phyloP scores from a whole-genome alignment of 2,329 filamentous ascomycete species.

The Cercospora zeina region DNA sequence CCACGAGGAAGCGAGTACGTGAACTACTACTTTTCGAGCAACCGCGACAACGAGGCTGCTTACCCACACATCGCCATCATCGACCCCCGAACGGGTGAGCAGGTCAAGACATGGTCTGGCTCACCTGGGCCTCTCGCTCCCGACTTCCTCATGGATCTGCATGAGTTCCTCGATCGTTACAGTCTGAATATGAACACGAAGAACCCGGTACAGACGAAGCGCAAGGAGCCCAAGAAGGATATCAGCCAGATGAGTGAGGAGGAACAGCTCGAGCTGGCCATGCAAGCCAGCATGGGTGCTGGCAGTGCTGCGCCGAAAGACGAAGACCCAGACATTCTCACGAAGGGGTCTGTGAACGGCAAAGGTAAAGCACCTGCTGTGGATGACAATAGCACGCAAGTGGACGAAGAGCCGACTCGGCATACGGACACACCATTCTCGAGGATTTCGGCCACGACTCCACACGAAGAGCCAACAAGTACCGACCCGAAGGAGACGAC shows the following conservation, averaged over 20 bases:
- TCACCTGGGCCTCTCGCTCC: slow-evolving; percentile 70
- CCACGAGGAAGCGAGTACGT: slow-evolving; percentile 75
- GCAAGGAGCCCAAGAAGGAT: slow-evolving; percentile 66
- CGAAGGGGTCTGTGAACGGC: slow-evolving; percentile 57
- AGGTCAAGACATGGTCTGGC: slow-evolving; percentile 94
- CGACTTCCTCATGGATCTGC: slow-evolving; percentile 87
- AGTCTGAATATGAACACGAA: slow-evolving; percentile 84
- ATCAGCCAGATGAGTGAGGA: slow-evolving; percentile 92
- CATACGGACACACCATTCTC: slow-evolving; percentile 56
- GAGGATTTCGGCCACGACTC: slow-evolving; percentile 67
- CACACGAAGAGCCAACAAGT: slow-evolving; percentile 73
- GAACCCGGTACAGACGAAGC: slow-evolving; percentile 83
- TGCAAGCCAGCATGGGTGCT: slow-evolving; percentile 79
- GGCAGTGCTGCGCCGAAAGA: slow-evolving; percentile 55
- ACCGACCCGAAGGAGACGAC: slow-evolving; percentile 69
- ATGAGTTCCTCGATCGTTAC: slow-evolving; percentile 96
- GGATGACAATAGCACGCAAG: slow-evolving; percentile 26
- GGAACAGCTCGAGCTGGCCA: slow-evolving; percentile 91
- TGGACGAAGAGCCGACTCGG: slow-evolving; percentile 20
- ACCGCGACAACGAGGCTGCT: slow-evolving; percentile 77
- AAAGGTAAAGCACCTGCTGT: slow-evolving; percentile 57
- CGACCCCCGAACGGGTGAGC: slow-evolving; percentile 91
- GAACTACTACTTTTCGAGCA: slow-evolving; percentile 78
- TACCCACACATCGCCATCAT: slow-evolving; percentile 96
- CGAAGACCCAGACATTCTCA: slow-evolving; percentile 84